Evolutionary conservation across 2,329 filamentous ascomycete species (phyloP), one percentile per base, ranked within the genome.

Genomic region (Bertia moriformis): DNA sequence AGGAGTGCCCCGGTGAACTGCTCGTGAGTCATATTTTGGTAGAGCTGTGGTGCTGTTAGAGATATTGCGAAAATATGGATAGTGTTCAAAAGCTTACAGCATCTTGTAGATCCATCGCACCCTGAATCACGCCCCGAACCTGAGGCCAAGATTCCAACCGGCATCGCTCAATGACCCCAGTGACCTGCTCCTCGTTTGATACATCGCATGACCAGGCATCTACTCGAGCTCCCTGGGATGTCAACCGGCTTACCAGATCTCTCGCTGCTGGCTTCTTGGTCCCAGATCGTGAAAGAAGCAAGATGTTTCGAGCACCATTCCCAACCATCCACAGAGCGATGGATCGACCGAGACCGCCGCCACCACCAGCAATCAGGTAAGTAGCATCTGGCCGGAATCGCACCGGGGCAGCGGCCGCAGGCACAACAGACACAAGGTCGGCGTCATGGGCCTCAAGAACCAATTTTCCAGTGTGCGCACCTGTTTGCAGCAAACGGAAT

Each of bases 1-100:
- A 44, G 44, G 3, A 59, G 48, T 1, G 56, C 56, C 1, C 44
- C 48, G 4, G 49, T 49, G 49, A 56, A 67, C 33, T 64, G 49
- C 2, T 52, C 46, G 24, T 57, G 57, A 0, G 49, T 51, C 56
- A 66, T 61, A 7, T 61, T 57, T 18, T 58, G 51, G 36, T 61
- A 62, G 7, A 59, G 20, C 17, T 15, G 13, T n/a, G n/a, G n/a
- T n/a, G n/a, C n/a, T n/a, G n/a, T n/a, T n/a, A n/a, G 13, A 38
- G 7, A 27, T 27, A 7, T n/a, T 27, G 22, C 2, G 35, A 35
- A 33, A 57, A 54, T 45, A 50, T 15, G 19, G 18, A 13, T 38
- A n/a, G 32, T 20, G 33, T 40, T 39, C 29, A 43, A 13, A 38
- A 36, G 14, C 36, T 42, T 1, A 38, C 22, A 38, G 48, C 45